Evolutionary conservation across 2,329 filamentous ascomycete species (phyloP).

Genomic region (Colletotrichum limetticola): DNA sequence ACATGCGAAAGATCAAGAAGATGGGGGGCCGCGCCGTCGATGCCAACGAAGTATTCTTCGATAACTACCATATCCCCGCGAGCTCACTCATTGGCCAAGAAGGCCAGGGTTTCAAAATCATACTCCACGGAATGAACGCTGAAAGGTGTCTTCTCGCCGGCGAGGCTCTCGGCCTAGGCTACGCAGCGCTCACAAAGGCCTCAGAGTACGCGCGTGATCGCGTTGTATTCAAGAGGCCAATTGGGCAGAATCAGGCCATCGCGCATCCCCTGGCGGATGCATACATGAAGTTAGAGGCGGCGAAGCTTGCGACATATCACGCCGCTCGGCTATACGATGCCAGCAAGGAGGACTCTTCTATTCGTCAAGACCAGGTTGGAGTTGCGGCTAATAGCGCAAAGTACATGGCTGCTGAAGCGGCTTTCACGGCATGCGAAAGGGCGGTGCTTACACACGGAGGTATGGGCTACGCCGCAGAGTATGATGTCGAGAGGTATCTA

Average conservation of each 20-base stretch:
- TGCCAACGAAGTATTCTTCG: slow-evolving; percentile 90
- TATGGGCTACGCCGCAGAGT: slow-evolving; percentile 74
- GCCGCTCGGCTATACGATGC: slow-evolving; percentile 71
- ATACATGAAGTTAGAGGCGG: slow-evolving; percentile 73
- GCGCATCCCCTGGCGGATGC: slow-evolving; percentile 73
- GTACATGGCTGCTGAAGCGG: slow-evolving; percentile 74
- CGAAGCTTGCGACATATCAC: slow-evolving; percentile 73
- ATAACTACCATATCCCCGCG: slow-evolving; percentile 76
- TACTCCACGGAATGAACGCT: slow-evolving; percentile 84
- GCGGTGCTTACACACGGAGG: slow-evolving; percentile 69
- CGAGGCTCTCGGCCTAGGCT: slow-evolving; percentile 83
- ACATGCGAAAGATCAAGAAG: slow-evolving; percentile 80
- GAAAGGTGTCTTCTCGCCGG: slow-evolving; percentile 81
- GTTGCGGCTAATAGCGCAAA: slow-evolving; percentile 77
- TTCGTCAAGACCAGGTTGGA: slow-evolving; percentile 67
- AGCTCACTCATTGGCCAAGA: slow-evolving; percentile 76
- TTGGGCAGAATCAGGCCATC: slow-evolving; percentile 74
- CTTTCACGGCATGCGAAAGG: slow-evolving; percentile 70
- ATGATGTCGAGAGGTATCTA: slow-evolving; percentile 73
- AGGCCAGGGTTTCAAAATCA: slow-evolving; percentile 81
- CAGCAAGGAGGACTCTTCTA: slow-evolving; percentile 58
- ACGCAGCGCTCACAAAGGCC: slow-evolving; percentile 73
- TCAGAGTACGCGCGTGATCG: slow-evolving; percentile 74
- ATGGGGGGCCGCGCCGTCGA: slow-evolving; percentile 88
- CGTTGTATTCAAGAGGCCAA: slow-evolving; percentile 72